These are phyloP conservation scores for Fusarium metavorans DNA, from an alignment of 2,329 filamentous ascomycete species.

Conservation along the genomic window DNA sequence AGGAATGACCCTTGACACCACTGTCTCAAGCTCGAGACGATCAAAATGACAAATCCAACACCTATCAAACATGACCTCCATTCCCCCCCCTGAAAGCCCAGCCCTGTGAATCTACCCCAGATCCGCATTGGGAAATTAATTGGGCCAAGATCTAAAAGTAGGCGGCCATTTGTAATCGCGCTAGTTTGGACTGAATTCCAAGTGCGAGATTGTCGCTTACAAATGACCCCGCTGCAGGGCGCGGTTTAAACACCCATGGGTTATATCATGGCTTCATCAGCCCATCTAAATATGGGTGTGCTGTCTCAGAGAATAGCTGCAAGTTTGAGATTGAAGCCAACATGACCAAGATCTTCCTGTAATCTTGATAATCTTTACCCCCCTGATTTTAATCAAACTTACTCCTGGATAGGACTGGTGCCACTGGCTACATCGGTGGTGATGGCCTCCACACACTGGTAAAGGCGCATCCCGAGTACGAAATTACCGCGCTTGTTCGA, in stretches of 20 bases:
- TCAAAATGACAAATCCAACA: background rate
- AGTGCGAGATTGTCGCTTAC: background rate
- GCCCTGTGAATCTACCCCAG: background rate
- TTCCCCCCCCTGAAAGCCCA: background rate
- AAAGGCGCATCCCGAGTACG: conserved; percentile 55
- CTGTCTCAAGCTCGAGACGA: background rate
- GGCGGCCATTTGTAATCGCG: background rate
- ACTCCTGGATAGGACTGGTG: conserved; percentile 54
- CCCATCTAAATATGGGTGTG: background rate
- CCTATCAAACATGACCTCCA: background rate
- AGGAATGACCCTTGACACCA: background rate
- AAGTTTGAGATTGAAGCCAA: background rate
- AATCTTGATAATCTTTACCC: background rate
- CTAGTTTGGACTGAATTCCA: background rate
- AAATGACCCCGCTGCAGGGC: background rate
- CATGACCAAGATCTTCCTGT: conserved; percentile 3
- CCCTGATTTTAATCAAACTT: background rate
- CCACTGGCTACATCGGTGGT: conserved; percentile 64
- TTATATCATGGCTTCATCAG: background rate
- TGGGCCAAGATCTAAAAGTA: background rate
- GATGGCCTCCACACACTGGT: conserved; percentile 58
- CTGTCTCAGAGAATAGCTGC: background rate
- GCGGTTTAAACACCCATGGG: background rate
- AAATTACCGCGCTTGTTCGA: conserved; percentile 58
- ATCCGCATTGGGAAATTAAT: background rate